phyloP scores from a whole-genome alignment of 768 basidiomycete species.

The Agaricus sinodeliciosus region DNA sequence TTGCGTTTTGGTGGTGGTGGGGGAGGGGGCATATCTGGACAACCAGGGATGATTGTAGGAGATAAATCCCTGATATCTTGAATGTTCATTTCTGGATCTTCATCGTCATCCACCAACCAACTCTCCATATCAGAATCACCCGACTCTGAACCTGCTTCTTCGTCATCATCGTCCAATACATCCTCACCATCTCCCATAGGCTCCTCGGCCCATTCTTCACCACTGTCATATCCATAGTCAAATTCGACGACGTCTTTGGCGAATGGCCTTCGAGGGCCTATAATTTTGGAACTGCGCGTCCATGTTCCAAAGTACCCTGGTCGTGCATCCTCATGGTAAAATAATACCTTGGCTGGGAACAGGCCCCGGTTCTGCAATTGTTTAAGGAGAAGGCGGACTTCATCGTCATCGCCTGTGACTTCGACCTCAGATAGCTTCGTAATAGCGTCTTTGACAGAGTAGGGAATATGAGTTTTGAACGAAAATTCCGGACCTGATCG shows the following conservation, averaged over 20 bases:
- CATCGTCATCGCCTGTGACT: constrained; percentile 60
- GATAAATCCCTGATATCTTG: constrained; percentile 29
- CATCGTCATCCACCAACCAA: constrained; percentile 76
- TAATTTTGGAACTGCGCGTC: constrained; percentile 71
- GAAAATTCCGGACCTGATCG: constrained; percentile 14
- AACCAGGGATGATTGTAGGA: constrained; percentile 28
- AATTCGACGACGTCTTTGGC: constrained; percentile 67
- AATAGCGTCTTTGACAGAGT: constrained; percentile 43
- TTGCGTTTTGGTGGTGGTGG: constrained; percentile 53
- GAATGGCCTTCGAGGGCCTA: constrained; percentile 83
- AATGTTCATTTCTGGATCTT: constrained; percentile 37
- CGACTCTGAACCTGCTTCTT: constrained; percentile 50
- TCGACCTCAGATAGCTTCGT: constrained; percentile 70
- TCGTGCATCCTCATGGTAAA: constrained; percentile 77
- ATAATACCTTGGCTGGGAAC: constrained; percentile 75
- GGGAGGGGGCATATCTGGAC: constrained; percentile 15
- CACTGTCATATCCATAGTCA: constrained; percentile 92
- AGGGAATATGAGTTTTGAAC: constrained; percentile 29
- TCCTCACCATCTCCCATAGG: constrained; percentile 75
- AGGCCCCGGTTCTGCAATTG: constrained; percentile 53
- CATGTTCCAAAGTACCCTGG: constrained; percentile 96
- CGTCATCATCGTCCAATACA: constrained; percentile 63
- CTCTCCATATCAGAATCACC: constrained; percentile 72
- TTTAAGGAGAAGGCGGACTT: constrained; percentile 58
- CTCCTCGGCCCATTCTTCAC: constrained; percentile 94